Base-by-base conservation (phyloP, 768 basidiomycete species). In the Mrakia hoshinonis region DNA sequence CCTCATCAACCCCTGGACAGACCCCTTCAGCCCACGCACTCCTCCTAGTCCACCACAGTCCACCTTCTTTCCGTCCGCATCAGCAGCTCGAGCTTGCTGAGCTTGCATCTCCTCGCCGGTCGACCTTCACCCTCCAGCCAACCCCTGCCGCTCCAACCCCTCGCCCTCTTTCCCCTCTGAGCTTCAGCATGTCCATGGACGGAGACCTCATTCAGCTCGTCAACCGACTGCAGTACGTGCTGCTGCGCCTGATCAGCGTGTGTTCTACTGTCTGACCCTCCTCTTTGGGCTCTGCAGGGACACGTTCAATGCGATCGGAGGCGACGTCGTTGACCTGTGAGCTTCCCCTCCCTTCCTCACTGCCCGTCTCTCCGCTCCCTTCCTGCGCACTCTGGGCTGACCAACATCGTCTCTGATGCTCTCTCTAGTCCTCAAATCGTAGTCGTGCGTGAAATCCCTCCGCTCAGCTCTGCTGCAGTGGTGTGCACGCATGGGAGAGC, bases 221-320 rank as follows among this genome's bases (percentile, higher is more conserved):
- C 54, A 96, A 96, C 83, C 90, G 88, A 82, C 87, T 97, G 68
- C 93, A 97, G 81, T 90, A n/a, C n/a, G n/a, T n/a, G n/a, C n/a
- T n/a, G n/a, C n/a, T n/a, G n/a, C n/a, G n/a, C n/a, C n/a, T n/a
- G n/a, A n/a, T n/a, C n/a, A n/a, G n/a, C n/a, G n/a, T n/a, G n/a
- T n/a, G n/a, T n/a, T n/a, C n/a, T n/a, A n/a, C n/a, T n/a, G n/a
- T n/a, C n/a, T n/a, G n/a, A n/a, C n/a, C n/a, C n/a, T n/a, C n/a
- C n/a, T n/a, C n/a, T n/a, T 92, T 91, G 90, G 39, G 46, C 55
- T 68, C 64, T 60, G 65, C 66, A 75, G 74, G 72, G 79, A 80
- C 70, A 80, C 79, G 18, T 81, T 80, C 76, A 81, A 78, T 64
- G 76, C 78, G 20, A 79, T 79, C 38, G 79, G 81, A 38, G 81